Evolutionary conservation across 176 grass and related monocot species (phyloP), one percentile per base, ranked within the genome.

Genomic region (Zoysia pacifica): DNA sequence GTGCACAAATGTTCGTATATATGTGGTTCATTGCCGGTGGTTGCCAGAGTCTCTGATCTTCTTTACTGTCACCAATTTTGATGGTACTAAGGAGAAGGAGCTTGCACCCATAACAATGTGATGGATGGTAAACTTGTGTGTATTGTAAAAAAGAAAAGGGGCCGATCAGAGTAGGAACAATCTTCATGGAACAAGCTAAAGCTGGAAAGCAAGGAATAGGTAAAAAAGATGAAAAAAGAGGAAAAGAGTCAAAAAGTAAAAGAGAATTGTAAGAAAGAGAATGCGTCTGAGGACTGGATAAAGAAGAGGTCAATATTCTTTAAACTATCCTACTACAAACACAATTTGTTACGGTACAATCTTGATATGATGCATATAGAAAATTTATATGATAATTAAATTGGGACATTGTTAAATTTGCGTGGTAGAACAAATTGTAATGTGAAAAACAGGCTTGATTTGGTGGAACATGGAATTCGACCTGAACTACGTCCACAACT

Each of bases 291-390:
- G 20, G 41, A 73, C 54, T 82, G 85, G 75, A 70, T 72, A 51
- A 16, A 77, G 5, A 49, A 62, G 64, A 55, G 77, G 65, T 48
- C 15, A 12, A 70, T 51, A 59, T 79, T 35, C 19, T 85, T 62
- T 62, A 40, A 51, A 15, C 56, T 85, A 49, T 41, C 83, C 20
- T 85, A 79, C 3, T 79, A 40, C n/a, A 39, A 79, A 19, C 28
- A 59, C 7, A 46, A 14, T 18, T 8, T 36, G n/a, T 39, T 72
- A 2, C 15, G 53, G 0, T 65, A 85, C 2, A 81, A 86, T 60
- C 36, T 86, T 45, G 60, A 81, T 16, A n/a, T 78, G 4, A 86
- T 86, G 70, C 83, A 85, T 72, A 45, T 70, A 48, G 20, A 67
- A 37, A 67, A 75, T 67, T 35, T 69, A 8, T 76, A 36, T 49